phyloP scores from a whole-genome alignment of 805 yeast species.

The Pichia scutulata region DNA sequence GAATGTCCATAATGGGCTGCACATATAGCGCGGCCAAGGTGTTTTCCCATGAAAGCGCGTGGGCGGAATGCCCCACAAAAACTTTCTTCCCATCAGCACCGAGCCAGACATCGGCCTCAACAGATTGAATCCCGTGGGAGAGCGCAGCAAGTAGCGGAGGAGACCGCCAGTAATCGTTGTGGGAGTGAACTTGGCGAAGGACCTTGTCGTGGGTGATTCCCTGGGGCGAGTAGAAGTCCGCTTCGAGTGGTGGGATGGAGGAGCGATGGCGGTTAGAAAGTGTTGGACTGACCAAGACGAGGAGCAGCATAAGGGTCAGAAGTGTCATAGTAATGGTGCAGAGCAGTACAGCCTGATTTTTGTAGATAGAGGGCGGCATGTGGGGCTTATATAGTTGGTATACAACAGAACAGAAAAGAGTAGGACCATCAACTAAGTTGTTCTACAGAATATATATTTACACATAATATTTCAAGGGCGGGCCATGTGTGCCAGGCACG shows the following conservation, averaged over 20 bases:
- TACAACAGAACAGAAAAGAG: background rate
- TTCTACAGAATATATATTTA: background rate
- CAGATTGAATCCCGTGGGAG: slow-evolving; percentile 38
- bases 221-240: slow-evolving; percentile 3
- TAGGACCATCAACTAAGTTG: background rate
- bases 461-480: background rate
- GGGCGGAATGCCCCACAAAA: slow-evolving; percentile 57
- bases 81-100: slow-evolving; percentile 26
- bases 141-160: slow-evolving; percentile 43
- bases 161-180: slow-evolving; percentile 50
- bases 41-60: slow-evolving; percentile 35
- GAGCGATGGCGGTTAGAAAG: background rate
- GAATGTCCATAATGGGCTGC: slow-evolving; percentile 40
- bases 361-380: background rate
- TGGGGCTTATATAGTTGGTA: background rate
- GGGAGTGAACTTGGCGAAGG: slow-evolving; percentile 39
- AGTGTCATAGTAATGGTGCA: background rate
- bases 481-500: background rate
- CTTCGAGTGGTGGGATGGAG: background rate
- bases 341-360: background rate
- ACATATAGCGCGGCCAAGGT: slow-evolving; percentile 47
- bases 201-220: slow-evolving; percentile 21
- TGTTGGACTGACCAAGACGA: background rate
- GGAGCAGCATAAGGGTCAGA: background rate
- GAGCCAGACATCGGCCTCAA: slow-evolving; percentile 51